phyloP scores from a whole-genome alignment of 306 rosid species.

The Medicago ruthenica region DNA sequence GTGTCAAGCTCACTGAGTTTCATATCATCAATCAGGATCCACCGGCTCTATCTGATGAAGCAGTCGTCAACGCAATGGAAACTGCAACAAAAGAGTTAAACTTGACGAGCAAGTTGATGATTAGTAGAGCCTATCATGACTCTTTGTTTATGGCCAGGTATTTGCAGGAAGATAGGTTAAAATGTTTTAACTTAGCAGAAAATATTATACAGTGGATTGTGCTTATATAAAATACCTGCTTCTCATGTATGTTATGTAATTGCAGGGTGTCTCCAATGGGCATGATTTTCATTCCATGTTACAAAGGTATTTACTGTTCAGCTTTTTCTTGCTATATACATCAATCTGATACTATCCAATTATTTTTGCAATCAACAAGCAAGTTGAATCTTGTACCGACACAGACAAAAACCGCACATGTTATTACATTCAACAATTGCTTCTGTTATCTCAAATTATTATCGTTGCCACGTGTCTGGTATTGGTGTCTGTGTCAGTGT shows the following conservation, averaged over 20 bases:
- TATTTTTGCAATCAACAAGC: slow-evolving; percentile 27
- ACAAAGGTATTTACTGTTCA: slow-evolving; percentile 67
- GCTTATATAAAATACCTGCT: slow-evolving; percentile 35
- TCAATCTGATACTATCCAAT: slow-evolving; percentile 4
- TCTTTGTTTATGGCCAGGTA: slow-evolving; percentile 96
- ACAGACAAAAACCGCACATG: neutral
- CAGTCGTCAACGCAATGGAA: slow-evolving; percentile 73
- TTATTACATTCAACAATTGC: neutral
- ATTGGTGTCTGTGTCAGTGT: neutral
- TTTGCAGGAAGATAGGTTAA: slow-evolving; percentile 35
- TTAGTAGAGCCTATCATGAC: slow-evolving; percentile 96
- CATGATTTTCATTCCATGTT: slow-evolving; percentile 96
- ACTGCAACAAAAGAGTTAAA: slow-evolving; percentile 75
- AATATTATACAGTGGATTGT: slow-evolving; percentile 8
- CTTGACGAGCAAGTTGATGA: slow-evolving; percentile 85
- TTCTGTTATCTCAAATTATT: neutral
- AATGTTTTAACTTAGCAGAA: slow-evolving; percentile 21
- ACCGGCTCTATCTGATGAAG: slow-evolving; percentile 77
- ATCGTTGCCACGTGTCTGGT: neutral
- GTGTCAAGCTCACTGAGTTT: slow-evolving; percentile 78
- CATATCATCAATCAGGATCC: slow-evolving; percentile 89
- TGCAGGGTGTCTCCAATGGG: slow-evolving; percentile 94
- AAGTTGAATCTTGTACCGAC: neutral
- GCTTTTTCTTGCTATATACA: neutral
- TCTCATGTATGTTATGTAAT: slow-evolving; percentile 31